Percentiles rank a stretch among this genome's conserved stretches.
Conservation (phyloP, 1,139 yeast species). For the Taphrina sp. region DNA sequence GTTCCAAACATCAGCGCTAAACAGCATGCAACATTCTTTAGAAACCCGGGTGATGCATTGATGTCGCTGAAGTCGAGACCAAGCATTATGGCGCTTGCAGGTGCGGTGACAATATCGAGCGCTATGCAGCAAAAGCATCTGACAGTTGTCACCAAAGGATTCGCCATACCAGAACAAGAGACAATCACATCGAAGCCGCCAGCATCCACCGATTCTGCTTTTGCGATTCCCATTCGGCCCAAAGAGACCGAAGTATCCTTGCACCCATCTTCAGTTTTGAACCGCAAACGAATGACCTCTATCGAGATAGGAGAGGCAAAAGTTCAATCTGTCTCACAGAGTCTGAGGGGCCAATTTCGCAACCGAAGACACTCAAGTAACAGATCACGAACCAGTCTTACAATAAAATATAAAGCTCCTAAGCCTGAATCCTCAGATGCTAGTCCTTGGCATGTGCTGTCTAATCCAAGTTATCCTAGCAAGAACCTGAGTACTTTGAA, state of each 20-base stretch:
- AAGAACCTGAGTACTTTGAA: constrained; percentile 51
- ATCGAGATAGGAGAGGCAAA: constrained; percentile 15
- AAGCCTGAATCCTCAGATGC: constrained; percentile 17
- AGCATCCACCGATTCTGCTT: neutral
- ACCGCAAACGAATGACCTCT: neutral
- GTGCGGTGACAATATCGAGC: constrained; percentile 10
- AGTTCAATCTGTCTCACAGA: constrained; percentile 12
- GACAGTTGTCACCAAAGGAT: neutral
- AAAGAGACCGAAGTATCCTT: neutral
- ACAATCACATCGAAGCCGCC: no score
- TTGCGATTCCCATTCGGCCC: constrained; percentile 1
- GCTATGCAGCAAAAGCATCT: neutral
- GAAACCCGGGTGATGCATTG: neutral
- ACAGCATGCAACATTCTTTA: no score
- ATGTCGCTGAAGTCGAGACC: constrained; percentile 23
- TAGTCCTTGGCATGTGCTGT: constrained; percentile 59
- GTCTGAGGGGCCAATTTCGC: neutral
- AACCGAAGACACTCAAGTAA: neutral
- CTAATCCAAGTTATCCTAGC: constrained; percentile 65
- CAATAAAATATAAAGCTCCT: constrained; percentile 8
- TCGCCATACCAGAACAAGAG: neutral
- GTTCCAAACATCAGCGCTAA: no score
- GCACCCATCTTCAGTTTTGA: neutral
- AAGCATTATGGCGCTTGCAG: constrained; percentile 13
- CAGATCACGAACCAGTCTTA: neutral